Percentiles rank a stretch among this genome's conserved stretches.
Conservation (phyloP, 2,329 filamentous ascomycete genomes). For the Epichloe sylvatica region DNA sequence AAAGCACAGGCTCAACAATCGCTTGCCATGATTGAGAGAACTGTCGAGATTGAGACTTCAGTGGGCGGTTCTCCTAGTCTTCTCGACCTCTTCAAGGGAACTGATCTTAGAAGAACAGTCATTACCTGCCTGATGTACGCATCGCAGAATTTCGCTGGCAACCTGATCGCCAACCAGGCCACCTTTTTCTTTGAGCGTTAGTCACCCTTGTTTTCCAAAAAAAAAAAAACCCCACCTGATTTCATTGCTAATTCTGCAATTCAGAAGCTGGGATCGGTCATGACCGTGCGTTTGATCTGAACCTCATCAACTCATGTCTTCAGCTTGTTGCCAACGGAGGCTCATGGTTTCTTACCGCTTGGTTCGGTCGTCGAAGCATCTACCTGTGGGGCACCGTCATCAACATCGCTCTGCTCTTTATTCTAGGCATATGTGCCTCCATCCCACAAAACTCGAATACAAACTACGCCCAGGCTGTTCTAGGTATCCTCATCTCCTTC, state of each 20-base stretch:
- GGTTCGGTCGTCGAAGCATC: conserved; percentile 26
- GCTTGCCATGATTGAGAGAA: conserved; percentile 43
- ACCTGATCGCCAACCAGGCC: conserved; percentile 47
- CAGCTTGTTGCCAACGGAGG: conserved; percentile 20
- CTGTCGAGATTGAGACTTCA: conserved; percentile 36
- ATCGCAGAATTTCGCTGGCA: conserved; percentile 45
- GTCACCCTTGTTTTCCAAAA: conserved; percentile 2
- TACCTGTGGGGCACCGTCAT: conserved; percentile 22
- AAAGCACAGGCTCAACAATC: conserved; percentile 18
- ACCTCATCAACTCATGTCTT: conserved; percentile 15
- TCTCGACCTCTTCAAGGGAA: conserved; percentile 39
- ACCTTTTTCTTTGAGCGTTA: conserved; percentile 41
- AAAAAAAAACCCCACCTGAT: not conserved
- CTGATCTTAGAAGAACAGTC: conserved; percentile 37
- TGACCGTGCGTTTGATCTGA: conserved; percentile 13
- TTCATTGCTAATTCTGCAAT: not conserved
- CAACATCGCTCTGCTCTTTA: conserved; percentile 22
- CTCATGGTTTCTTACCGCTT: conserved; percentile 22
- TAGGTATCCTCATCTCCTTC: conserved; percentile 26
- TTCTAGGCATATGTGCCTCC: conserved; percentile 22
- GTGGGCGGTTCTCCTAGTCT: conserved; percentile 26
- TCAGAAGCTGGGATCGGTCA: conserved; percentile 10
- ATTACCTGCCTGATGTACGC: conserved; percentile 45
- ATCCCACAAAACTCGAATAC: conserved; percentile 17
- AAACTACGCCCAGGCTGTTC: conserved; percentile 24